These are phyloP conservation scores for Ogataea zsoltii DNA, from an alignment of 805 yeast species.

Conservation along the genomic window DNA sequence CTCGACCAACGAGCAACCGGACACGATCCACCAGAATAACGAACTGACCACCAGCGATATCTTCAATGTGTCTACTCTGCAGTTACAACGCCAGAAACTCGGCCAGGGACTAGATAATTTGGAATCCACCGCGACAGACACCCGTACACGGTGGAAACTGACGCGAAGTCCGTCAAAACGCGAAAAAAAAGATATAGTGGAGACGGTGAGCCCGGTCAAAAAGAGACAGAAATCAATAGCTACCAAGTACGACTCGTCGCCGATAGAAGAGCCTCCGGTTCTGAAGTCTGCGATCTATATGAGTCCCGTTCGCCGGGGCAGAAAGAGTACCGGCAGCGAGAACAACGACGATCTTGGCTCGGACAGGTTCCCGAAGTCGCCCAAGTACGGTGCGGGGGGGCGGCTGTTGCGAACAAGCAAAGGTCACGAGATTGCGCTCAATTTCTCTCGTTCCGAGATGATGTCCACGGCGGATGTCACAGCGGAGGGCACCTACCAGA, in stretches of 20 bases:
- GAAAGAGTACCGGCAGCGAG: constrained; percentile 5
- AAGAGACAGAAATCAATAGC: constrained; percentile 22
- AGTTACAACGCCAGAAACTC: constrained; percentile 11
- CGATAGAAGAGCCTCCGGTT: constrained; percentile 34
- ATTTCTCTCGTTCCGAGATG: constrained; percentile 29
- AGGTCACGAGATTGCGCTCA: constrained; percentile 29
- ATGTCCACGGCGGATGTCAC: constrained; percentile 18
- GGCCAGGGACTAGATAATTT: constrained; percentile 7
- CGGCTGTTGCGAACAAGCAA: constrained; percentile 30
- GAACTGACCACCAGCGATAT: constrained; percentile 24
- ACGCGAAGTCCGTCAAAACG: constrained; percentile 15
- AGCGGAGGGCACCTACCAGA: constrained; percentile 25
- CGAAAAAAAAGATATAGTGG: constrained; percentile 10
- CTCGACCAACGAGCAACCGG: neutral
- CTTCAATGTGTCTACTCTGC: constrained; percentile 20
- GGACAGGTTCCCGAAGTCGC: constrained; percentile 48
- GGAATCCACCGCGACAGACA: constrained; percentile 4
- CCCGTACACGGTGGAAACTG: constrained; percentile 17
- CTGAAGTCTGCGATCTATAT: constrained; percentile 26
- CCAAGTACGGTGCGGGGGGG: constrained; percentile 44
- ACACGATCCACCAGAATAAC: constrained; percentile 5
- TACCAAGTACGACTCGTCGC: constrained; percentile 35
- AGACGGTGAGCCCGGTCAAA: constrained; percentile 15
- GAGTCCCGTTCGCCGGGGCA: constrained; percentile 19
- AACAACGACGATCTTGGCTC: constrained; percentile 19